Evolutionary conservation across 441 rosid genomes (phyloP), one percentile per base, ranked within the genome.

Genomic region (Metrosideros polymorpha): DNA sequence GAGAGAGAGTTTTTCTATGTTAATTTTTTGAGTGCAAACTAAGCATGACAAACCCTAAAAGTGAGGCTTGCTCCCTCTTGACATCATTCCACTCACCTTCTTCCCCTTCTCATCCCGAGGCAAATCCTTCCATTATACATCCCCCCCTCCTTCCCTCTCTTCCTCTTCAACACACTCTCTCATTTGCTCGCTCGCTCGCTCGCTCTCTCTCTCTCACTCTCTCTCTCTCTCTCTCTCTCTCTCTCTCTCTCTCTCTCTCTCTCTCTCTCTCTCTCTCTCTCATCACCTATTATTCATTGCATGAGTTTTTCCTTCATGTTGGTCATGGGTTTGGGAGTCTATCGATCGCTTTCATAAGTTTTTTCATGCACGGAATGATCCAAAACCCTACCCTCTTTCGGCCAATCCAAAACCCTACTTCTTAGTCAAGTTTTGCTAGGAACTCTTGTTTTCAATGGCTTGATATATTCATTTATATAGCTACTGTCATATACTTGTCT

Each of bases 11-110:
- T 90, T 15, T 55, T 86, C 10, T 52, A 53, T 51, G 47, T 83
- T 87, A 89, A 89, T 86, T 89, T 91, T 86, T 91, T 89, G 95
- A 94, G 93, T 93, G 86, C 86, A 94, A 92, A 89, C 87, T 75
- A 95, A 95, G 96, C 95, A 95, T 95, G 94, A 86, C 53, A 91
- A 94, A 91, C 93, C 94, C 93, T 92, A 92, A 92, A 94, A 90
- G 92, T 86, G 87, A 88, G 90, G 83, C 45, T 84, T 92, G 90
- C 90, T 91, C 89, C 94, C 86, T 84, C 55, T 93, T 91, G 88
- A 90, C 91, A 94, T 95, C 95, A 94, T 94, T 92, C 90, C 93
- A 82, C 94, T 94, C 95, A 93, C 95, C 93, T 91, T 91, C 94
- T 90, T 86, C 93, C 24, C 91, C 92, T 88, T 90, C 76, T 87